Conservation (phyloP, 169 alveolate species). For the Perkinsus marinus region DNA sequence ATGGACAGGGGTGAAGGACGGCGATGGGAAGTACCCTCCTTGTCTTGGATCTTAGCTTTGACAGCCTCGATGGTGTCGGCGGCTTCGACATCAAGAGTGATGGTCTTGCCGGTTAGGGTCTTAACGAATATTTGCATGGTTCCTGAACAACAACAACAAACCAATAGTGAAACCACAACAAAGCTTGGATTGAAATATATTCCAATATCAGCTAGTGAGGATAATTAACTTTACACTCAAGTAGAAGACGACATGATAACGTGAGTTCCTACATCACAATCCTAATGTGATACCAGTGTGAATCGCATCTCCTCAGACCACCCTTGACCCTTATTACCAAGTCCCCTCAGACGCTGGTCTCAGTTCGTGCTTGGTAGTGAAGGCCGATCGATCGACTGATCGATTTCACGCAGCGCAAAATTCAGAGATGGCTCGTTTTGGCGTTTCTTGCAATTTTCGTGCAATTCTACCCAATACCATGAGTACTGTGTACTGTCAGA, state of each 20-base stretch:
- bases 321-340: neutral
- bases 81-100: slow-evolving; percentile 88
- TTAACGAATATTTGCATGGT: slow-evolving; percentile 85
- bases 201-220: too few relatives aligned
- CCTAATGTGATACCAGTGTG: neutral
- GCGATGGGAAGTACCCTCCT: slow-evolving; percentile 62
- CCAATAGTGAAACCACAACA: neutral
- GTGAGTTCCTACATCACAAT: neutral
- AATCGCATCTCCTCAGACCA: neutral
- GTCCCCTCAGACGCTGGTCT: neutral
- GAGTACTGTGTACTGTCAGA: neutral
- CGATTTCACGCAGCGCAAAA: neutral
- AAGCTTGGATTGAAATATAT: neutral
- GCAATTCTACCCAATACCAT: neutral
- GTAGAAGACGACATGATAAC: too few relatives aligned
- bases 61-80: slow-evolving; percentile 92
- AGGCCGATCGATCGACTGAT: neutral
- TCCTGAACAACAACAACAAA: neutral
- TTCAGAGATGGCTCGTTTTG: neutral
- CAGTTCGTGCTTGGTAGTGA: neutral
- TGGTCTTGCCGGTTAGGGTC: slow-evolving; percentile 90
- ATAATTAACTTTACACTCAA: too few relatives aligned
- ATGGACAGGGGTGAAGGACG: neutral
- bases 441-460: neutral
- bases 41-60: slow-evolving; percentile 92